phyloP scores from a whole-genome alignment of 257 asterid species.

The Solanum megistacrolobum region DNA sequence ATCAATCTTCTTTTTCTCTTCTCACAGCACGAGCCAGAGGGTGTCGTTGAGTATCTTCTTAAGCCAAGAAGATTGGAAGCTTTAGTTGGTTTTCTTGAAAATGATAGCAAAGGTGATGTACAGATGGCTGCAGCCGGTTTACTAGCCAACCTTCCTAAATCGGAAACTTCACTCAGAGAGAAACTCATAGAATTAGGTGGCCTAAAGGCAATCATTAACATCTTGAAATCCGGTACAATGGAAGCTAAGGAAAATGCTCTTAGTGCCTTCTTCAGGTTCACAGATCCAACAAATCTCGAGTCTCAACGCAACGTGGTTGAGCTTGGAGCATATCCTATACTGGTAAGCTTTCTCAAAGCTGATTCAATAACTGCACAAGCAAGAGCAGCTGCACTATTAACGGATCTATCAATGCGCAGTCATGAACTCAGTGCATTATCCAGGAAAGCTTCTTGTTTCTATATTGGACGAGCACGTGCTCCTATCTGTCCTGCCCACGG shows the following conservation, averaged over 20 bases:
- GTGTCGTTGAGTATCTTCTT: slow-evolving; percentile 52
- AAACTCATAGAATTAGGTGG: slow-evolving; percentile 48
- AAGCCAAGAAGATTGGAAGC: slow-evolving; percentile 51
- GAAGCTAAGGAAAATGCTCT: slow-evolving; percentile 62
- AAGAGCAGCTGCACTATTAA: slow-evolving; percentile 51
- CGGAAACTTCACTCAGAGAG: slow-evolving; percentile 38
- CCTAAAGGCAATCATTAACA: slow-evolving; percentile 35
- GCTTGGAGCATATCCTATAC: slow-evolving; percentile 32
- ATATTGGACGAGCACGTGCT: slow-evolving; percentile 8
- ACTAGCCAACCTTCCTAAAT: slow-evolving; percentile 54
- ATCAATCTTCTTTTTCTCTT: slow-evolving; percentile 46
- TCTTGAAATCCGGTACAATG: slow-evolving; percentile 26
- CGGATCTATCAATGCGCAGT: slow-evolving; percentile 57
- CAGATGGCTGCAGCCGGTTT: slow-evolving; percentile 65
- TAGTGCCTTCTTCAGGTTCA: slow-evolving; percentile 51
- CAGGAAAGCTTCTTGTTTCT: slow-evolving; percentile 11
- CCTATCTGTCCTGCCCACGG: slow-evolving; percentile 41
- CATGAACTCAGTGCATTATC: slow-evolving; percentile 25
- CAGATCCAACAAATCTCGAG: slow-evolving; percentile 42
- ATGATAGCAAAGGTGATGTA: slow-evolving; percentile 31
- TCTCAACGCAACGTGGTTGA: slow-evolving; percentile 31
- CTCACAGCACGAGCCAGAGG: slow-evolving; percentile 60
- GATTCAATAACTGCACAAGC: slow-evolving; percentile 39
- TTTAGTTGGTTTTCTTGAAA: slow-evolving; percentile 50
- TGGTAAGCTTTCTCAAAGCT: slow-evolving; percentile 30